phyloP scores from a whole-genome alignment of 2,329 filamentous ascomycete genomes.

The Aspergillaceae sp. region DNA sequence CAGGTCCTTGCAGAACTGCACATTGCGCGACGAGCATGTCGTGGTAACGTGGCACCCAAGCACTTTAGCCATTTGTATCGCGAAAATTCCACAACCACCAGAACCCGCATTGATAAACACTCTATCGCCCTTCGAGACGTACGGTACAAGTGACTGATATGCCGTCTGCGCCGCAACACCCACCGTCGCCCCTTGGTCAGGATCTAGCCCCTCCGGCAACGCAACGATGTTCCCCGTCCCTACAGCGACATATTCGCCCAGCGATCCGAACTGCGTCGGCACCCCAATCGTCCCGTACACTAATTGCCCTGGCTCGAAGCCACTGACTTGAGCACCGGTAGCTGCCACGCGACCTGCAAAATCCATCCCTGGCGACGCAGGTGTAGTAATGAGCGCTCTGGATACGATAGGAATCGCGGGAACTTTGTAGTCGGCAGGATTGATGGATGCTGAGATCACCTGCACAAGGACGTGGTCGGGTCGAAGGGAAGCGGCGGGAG shows the following conservation, averaged over 20 bases:
- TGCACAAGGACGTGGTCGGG: slow-evolving; percentile 47
- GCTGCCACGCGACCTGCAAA: slow-evolving; percentile 40
- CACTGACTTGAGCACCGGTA: slow-evolving; percentile 20
- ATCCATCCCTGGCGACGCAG: slow-evolving; percentile 45
- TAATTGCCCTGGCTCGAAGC: slow-evolving; percentile 32
- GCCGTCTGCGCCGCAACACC: slow-evolving; percentile 43
- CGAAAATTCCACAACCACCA: slow-evolving; percentile 53
- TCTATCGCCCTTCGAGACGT: slow-evolving; percentile 44
- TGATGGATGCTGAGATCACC: slow-evolving; percentile 47
- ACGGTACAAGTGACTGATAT: slow-evolving; percentile 41
- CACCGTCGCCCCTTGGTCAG: slow-evolving; percentile 36
- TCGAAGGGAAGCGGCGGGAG: slow-evolving; percentile 29
- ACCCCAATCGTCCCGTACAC: slow-evolving; percentile 38
- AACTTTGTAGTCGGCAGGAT: slow-evolving; percentile 58
- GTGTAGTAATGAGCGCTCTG: slow-evolving; percentile 31
- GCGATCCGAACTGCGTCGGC: slow-evolving; percentile 32
- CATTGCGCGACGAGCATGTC: slow-evolving; percentile 51
- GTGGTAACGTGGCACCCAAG: slow-evolving; percentile 52
- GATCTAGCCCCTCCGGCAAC: slow-evolving; percentile 38
- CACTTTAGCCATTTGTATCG: slow-evolving; percentile 56
- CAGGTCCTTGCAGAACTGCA: slow-evolving; percentile 47
- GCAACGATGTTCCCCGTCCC: slow-evolving; percentile 24
- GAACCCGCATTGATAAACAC: slow-evolving; percentile 59
- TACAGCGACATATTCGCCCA: slow-evolving; percentile 38
- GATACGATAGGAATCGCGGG: slow-evolving; percentile 43